A percentile compares a stretch with the other conserved stretches of the same genome.
Conservation (phyloP, 2,329 filamentous ascomycete species). For the Colletotrichum sp. region DNA sequence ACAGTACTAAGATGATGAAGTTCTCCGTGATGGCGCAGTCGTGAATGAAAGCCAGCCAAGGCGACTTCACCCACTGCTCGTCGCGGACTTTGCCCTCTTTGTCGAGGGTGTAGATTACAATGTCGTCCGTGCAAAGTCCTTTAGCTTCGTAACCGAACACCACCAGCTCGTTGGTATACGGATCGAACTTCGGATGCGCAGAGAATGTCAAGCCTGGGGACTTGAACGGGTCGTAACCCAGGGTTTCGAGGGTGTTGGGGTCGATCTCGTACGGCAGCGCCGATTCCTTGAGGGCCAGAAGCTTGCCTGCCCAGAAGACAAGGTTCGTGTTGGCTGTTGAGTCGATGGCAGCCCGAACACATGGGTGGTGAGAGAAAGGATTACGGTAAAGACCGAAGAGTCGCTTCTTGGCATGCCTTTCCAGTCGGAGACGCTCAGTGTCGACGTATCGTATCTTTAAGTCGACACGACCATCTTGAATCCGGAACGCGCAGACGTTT, state of each 20-base stretch:
- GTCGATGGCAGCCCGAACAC: conserved; percentile 33
- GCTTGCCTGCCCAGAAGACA: conserved; percentile 49
- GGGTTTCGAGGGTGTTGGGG: conserved; percentile 21
- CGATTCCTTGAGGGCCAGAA: conserved; percentile 54
- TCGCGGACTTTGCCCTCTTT: conserved; percentile 44
- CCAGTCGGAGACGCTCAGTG: conserved; percentile 42
- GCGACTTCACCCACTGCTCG: conserved; percentile 53
- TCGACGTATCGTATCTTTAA: conserved; percentile 41
- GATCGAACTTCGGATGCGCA: conserved; percentile 46
- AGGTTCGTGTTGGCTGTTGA: conserved; percentile 56
- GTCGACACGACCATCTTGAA: conserved; percentile 34
- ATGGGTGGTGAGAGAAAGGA: conserved; percentile 38
- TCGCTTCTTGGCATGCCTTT: conserved; percentile 36
- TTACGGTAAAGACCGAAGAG: conserved; percentile 43
- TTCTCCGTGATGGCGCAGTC: conserved; percentile 34
- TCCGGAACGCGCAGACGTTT: conserved; percentile 38
- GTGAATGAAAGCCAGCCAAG: conserved; percentile 47
- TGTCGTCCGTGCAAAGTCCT: conserved; percentile 37
- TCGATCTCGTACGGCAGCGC: conserved; percentile 45
- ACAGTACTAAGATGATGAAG: neutral
- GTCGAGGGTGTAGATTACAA: conserved; percentile 34
- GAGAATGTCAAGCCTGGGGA: conserved; percentile 38
- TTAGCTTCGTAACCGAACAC: conserved; percentile 45
- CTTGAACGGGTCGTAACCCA: conserved; percentile 29
- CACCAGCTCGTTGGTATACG: conserved; percentile 40